A percentile compares a stretch with the other conserved stretches of the same genome.
Conservation (phyloP, 371 early-diverging fungal species). For the Lichtheimia hyalospora region DNA sequence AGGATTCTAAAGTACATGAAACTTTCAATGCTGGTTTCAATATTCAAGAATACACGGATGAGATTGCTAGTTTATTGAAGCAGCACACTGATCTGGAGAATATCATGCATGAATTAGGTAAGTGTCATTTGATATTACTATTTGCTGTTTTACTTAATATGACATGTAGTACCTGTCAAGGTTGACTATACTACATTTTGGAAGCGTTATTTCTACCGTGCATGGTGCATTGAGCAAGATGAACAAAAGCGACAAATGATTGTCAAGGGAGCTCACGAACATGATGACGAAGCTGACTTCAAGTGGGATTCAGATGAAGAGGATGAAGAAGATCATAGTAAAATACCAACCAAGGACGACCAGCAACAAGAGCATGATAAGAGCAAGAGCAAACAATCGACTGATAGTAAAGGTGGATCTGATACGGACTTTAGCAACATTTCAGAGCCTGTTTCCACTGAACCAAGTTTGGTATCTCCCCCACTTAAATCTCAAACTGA, state of each 20-base stretch:
- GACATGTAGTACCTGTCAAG: constrained; percentile 37
- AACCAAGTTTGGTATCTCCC: constrained; percentile 22
- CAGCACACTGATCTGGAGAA: constrained; percentile 33
- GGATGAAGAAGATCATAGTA: constrained; percentile 16
- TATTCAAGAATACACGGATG: constrained; percentile 44
- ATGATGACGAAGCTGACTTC: constrained; percentile 41
- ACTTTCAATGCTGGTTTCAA: constrained; percentile 28
- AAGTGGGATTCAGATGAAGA: constrained; percentile 54
- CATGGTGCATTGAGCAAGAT: constrained; percentile 47
- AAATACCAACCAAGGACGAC: not conserved
- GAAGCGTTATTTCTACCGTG: constrained; percentile 49
- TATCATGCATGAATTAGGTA: constrained; percentile 44
- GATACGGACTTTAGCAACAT: constrained; percentile 26
- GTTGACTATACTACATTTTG: constrained; percentile 44
- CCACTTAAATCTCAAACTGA: constrained; percentile 22
- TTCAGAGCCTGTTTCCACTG: constrained; percentile 22
- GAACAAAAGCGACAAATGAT: constrained; percentile 46
- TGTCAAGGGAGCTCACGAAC: constrained; percentile 24
- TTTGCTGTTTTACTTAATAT: not conserved
- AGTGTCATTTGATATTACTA: not conserved
- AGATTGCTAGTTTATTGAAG: constrained; percentile 38
- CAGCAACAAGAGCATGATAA: not conserved
- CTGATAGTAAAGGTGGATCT: constrained; percentile 9
- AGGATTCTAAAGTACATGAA: constrained; percentile 15
- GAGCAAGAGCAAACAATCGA: not conserved